Conservation (phyloP, 1,139 yeast species). For the Saccharomycopsis hybrid region DNA sequence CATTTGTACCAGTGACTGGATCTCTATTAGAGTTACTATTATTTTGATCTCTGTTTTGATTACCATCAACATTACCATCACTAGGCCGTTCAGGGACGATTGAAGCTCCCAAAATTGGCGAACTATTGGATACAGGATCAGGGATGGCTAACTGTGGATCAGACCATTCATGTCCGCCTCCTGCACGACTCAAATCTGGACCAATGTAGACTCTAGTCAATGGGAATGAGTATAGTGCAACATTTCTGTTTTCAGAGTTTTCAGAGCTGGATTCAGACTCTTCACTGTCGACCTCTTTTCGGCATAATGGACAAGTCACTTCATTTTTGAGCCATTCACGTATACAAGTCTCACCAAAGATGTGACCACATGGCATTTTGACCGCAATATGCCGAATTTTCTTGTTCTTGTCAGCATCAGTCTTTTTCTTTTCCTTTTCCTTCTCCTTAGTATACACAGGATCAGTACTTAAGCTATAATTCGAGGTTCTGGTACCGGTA, state of each 20-base stretch:
- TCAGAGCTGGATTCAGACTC: conserved; percentile 1
- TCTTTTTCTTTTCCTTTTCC: conserved; percentile 19
- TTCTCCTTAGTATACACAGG: conserved; percentile 8
- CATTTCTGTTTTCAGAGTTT: not conserved
- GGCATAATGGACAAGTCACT: conserved; percentile 74
- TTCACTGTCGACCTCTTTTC: conserved; percentile 17
- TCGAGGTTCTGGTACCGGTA: not conserved
- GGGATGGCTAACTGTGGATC: conserved; percentile 17
- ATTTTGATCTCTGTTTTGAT: not conserved
- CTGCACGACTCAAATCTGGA: conserved; percentile 14
- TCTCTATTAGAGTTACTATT: conserved; percentile 1
- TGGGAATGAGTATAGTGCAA: conserved; percentile 10
- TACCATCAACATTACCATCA: not conserved
- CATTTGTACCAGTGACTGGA: not conserved
- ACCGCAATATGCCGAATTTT: conserved; percentile 49
- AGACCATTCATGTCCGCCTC: conserved; percentile 10
- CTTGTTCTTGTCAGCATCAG: conserved; percentile 20
- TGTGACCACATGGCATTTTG: conserved; percentile 73
- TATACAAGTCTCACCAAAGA: conserved; percentile 70
- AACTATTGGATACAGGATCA: conserved; percentile 5
- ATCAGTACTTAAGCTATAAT: conserved; percentile 6
- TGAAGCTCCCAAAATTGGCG: conserved; percentile 12
- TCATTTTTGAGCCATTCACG: conserved; percentile 67
- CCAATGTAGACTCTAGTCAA: conserved; percentile 11
- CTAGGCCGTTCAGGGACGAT: conserved; percentile 6